Evolutionary conservation across 2,329 filamentous ascomycete species (phyloP).

Genomic region (Trichoderma semiorbis): DNA sequence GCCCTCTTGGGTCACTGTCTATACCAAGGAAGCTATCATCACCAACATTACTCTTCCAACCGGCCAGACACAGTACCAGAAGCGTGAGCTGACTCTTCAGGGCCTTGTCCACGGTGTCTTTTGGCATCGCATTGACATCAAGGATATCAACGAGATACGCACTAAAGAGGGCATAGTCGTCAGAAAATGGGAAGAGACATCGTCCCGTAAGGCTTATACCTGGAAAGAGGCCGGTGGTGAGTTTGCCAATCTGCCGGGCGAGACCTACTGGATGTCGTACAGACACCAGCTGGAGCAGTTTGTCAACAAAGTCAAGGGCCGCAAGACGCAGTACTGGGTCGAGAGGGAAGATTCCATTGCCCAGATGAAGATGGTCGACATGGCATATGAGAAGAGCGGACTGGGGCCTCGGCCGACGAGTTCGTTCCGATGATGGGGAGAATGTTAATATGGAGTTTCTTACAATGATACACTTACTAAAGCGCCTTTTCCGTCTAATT

Average conservation of each 20-base stretch:
- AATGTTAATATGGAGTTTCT: neutral
- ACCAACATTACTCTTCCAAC: neutral
- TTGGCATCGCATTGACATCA: constrained; percentile 36
- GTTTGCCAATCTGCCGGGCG: constrained; percentile 26
- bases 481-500: neutral
- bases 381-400: constrained; percentile 41
- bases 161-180: constrained; percentile 22
- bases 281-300: constrained; percentile 48
- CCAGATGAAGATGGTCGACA: constrained; percentile 46
- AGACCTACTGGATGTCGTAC: constrained; percentile 43
- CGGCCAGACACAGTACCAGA: constrained; percentile 17
- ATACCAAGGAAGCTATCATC: neutral
- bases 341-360: constrained; percentile 39
- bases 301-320: constrained; percentile 42
- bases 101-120: constrained; percentile 26
- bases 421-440: neutral
- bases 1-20: constrained; percentile 9
- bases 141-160: constrained; percentile 31
- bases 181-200: constrained; percentile 24
- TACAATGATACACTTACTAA: neutral
- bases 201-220: constrained; percentile 35
- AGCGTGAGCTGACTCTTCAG: constrained; percentile 29
- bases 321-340: constrained; percentile 39
- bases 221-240: constrained; percentile 31
- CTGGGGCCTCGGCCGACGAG: constrained; percentile 20